Base-by-base conservation (phyloP, 2,329 filamentous ascomycete species). In the Nigrospora sphaerica region DNA sequence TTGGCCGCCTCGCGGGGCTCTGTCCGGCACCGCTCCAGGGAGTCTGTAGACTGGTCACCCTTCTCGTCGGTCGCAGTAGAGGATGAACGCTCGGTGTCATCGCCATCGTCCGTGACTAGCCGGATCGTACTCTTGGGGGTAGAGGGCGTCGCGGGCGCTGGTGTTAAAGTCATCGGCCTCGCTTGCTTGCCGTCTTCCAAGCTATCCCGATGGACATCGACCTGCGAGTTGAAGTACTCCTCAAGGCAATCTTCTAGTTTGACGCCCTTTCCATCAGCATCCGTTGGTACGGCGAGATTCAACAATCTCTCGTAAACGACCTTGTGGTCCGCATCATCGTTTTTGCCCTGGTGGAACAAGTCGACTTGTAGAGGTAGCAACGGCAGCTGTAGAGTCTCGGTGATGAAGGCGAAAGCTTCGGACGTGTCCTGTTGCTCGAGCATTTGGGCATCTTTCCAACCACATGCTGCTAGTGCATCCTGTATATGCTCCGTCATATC, bases 351-450 rank as follows among this genome's bases (percentile, higher is more conserved):
- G 59, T 96, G 93, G 56, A 92, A 96, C 13, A 97, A 82, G 61
- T 97, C 91, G 72, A 96, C 92, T 62, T 95, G 95, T 34, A 97
- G 68, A 0, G 91, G 91, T 23, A 97, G 76, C 2, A 97, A 74
- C 7, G 93, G 93, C 14, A 97, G 68, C 56, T 95, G 85, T 17
- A 98, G 75, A 18, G 85, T 89, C 54, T 90, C 91, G 0, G 92
- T 95, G 52, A 98, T 90, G 62, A 96, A 96, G 0, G 85, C 88
- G 62, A 97, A 97, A 1, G 91, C 91, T 66, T 98, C 93, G 0
- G 93, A 96, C 0, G 89, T 88, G 64, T 98, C 93, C 66, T 98
- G 93, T 61, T 97, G 93, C 55, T 83, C 78, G n/a, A 88, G 62
- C 47, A 78, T 68, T 18, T 78, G 77, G 40, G 91, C 91, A 48